Conservation (phyloP, 805 yeast genomes). For the Torulaspora gathmanii region DNA sequence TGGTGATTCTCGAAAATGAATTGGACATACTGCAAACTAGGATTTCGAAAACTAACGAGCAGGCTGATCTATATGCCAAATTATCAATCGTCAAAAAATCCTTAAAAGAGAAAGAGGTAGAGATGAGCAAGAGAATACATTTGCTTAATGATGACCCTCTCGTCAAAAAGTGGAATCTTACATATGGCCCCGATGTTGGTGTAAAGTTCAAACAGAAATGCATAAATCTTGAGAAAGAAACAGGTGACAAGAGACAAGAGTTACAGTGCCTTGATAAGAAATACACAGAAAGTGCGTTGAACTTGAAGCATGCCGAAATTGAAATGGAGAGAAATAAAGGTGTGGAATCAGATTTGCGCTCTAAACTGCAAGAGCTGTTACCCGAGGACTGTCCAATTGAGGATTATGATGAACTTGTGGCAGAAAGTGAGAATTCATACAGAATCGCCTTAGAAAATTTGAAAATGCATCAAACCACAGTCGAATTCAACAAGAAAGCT, state of each 20-base stretch:
- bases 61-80: slow-evolving; percentile 55
- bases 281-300: slow-evolving; percentile 17
- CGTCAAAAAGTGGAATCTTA: slow-evolving; percentile 14
- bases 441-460: slow-evolving; percentile 57
- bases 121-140: slow-evolving; percentile 10
- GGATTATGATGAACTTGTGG: slow-evolving; percentile 47
- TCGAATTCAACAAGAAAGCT: slow-evolving; percentile 67
- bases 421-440: slow-evolving; percentile 58
- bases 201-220: slow-evolving; percentile 20
- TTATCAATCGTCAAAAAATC: slow-evolving; percentile 37
- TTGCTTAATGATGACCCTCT: slow-evolving; percentile 10
- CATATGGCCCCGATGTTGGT: slow-evolving; percentile 17
- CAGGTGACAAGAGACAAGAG: slow-evolving; percentile 16
- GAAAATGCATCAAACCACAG: slow-evolving; percentile 65
- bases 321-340: slow-evolving; percentile 14
- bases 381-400: slow-evolving; percentile 43
- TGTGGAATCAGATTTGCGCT: slow-evolving; percentile 13
- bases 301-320: slow-evolving; percentile 9
- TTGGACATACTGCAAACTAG: slow-evolving; percentile 52
- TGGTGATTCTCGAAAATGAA: slow-evolving; percentile 39
- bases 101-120: slow-evolving; percentile 16
- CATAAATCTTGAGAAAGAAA: slow-evolving; percentile 21
- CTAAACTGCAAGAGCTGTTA: slow-evolving; percentile 29
- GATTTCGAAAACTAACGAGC: slow-evolving; percentile 49
- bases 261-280: slow-evolving; percentile 13